Percentiles rank a stretch among this genome's conserved stretches.
phyloP scores from a whole-genome alignment of 2,329 filamentous ascomycete genomes.

The Ambrosiella cleistominuta region DNA sequence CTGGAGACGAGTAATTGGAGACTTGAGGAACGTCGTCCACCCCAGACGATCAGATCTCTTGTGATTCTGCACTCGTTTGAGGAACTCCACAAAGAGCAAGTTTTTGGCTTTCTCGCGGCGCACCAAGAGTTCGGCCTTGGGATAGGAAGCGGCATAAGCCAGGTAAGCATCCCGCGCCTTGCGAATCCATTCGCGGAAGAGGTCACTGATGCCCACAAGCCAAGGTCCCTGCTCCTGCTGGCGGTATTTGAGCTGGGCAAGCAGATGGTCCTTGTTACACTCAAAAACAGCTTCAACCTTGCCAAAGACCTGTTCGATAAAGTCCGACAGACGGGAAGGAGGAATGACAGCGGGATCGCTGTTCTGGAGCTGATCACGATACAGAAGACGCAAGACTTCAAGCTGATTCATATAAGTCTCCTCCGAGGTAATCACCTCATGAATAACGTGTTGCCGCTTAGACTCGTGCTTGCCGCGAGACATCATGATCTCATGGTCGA shows the following conservation, averaged over 20 bases:
- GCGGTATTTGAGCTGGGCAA: conserved; percentile 88
- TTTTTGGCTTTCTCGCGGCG: conserved; percentile 74
- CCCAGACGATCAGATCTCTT: conserved; percentile 66
- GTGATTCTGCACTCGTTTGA: conserved; percentile 64
- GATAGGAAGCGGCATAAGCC: conserved; percentile 79
- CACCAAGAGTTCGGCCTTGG: conserved; percentile 65
- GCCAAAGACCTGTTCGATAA: conserved; percentile 74
- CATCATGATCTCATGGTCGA: conserved; percentile 61
- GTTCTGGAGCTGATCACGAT: conserved; percentile 59
- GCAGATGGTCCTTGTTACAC: conserved; percentile 80
- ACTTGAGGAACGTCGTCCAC: conserved; percentile 89
- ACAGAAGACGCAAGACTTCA: conserved; percentile 68
- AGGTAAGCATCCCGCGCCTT: conserved; percentile 81
- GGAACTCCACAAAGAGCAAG: conserved; percentile 66
- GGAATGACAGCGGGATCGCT: conserved; percentile 67
- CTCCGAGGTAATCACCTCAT: conserved; percentile 89
- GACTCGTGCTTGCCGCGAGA: conserved; percentile 68
- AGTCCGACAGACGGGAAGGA: conserved; percentile 59
- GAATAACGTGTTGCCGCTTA: conserved; percentile 80
- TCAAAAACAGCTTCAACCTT: conserved; percentile 75
- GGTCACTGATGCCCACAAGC: conserved; percentile 84
- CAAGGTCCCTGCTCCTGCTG: conserved; percentile 95
- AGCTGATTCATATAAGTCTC: conserved; percentile 81
- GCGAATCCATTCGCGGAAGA: conserved; percentile 95
- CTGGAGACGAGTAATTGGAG: conserved; percentile 81